Base-by-base conservation (phyloP, 192 early-diverging fungal genomes). In the Backusella tarrabulga region DNA sequence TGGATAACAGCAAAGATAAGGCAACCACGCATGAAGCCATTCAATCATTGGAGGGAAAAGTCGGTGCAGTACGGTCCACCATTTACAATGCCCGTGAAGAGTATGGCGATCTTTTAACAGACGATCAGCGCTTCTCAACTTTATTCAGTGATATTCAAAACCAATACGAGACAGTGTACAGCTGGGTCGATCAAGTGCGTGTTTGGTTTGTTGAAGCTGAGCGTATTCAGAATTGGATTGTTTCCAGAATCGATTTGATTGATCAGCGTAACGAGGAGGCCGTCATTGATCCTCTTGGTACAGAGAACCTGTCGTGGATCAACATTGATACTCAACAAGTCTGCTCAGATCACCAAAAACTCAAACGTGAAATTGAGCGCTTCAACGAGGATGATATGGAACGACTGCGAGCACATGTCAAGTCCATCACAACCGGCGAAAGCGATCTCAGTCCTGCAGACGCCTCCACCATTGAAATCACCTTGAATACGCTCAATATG, bases 321-420 rank as follows among this genome's bases (percentile, higher is more conserved):
- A 73, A 78, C 23, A 71, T 77, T 34, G 52, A 72, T 72, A 72
- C 78, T 4, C 34, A 79, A 26, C 60, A 67, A 9, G 42, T 83
- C 38, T 76, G 74, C 35, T 74, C 72, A 21, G 83, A 82, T 21
- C 77, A 85, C 67, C 67, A 80, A 29, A 74, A 80, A 34, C 66
- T 86, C 4, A 69, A 80, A 23, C 60, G 75, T 56, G 79, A 85
- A 44, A 76, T 85, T 17, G 85, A 84, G 23, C 71, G 75, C 12
- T 86, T 86, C 69, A 76, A 86, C 52, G 38, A 77, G n/a, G 85
- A 83, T 29, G 85, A 86, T 74, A 85, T 86, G 77, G 74, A 79
- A 9, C 73, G 85, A 14, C 69, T 86, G 1, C 71, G 85, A n/a
- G 76, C 79, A 29, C 85, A 86, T 56, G 83, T 84, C 3, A 75